Conservation (phyloP, 169 alveolate genomes). For the Hepatocystis sp. region DNA sequence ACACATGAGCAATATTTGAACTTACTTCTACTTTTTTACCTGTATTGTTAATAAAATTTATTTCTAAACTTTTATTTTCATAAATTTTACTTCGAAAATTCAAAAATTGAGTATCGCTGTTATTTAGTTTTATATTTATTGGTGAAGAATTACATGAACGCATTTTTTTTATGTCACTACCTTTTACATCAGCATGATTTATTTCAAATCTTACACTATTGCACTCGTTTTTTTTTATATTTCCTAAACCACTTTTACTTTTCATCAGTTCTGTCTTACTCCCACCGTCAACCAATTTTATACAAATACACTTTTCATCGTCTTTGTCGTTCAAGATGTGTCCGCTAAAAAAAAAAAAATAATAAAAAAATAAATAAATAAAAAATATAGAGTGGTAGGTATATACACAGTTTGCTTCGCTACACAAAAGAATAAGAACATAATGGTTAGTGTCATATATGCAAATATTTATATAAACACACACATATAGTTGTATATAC, state of each 20-base stretch:
- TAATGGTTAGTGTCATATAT: no score
- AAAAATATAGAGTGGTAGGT: no score
- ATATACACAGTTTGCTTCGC: no score
- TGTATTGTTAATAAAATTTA: slow-evolving; percentile 32
- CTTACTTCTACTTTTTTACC: slow-evolving; percentile 29
- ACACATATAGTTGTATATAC: no score
- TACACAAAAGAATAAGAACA: no score
- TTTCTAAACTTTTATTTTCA: slow-evolving; percentile 49
- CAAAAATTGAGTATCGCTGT: slow-evolving; percentile 41
- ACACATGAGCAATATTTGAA: slow-evolving; percentile 31
- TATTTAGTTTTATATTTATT: slow-evolving; percentile 40
- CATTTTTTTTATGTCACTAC: not conserved
- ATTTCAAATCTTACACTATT: slow-evolving; percentile 6
- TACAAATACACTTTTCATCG: slow-evolving; percentile 52
- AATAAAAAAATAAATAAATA: not conserved
- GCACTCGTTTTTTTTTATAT: slow-evolving; percentile 20
- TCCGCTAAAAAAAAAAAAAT: slow-evolving; percentile 8
- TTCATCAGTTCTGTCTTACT: not conserved
- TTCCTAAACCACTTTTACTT: not conserved
- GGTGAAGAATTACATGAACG: slow-evolving; percentile 10
- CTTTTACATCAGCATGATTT: slow-evolving; percentile 1
- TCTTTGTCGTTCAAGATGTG: slow-evolving; percentile 12
- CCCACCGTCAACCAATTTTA: slow-evolving; percentile 20
- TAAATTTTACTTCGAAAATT: slow-evolving; percentile 58
- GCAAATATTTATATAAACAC: no score